Evolutionary conservation across 805 yeast genomes (phyloP), one percentile per base, ranked within the genome.

Genomic region (Wickerhamomyces hampshirensis): DNA sequence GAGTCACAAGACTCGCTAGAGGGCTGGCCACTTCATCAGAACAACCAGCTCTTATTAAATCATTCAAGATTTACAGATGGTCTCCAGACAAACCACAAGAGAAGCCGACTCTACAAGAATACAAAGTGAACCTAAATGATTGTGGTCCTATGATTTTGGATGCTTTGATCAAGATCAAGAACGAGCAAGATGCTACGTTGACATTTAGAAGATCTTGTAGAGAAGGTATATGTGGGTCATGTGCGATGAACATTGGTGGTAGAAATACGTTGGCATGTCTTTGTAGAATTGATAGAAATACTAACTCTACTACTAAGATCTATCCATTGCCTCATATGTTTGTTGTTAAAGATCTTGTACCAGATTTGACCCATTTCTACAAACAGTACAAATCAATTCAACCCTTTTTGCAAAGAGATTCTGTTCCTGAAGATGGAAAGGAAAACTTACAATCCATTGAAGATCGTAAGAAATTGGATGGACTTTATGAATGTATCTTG

Each of bases 241-340:
- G 98, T 72, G 98, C 98, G 51, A 93, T 93, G 98, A 93, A 93
- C 73, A 93, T 93, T 63, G 95, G 95, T 48, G 98, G 98, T 51
- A 75, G 84, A 63, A 93, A 93, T 75, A 93, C 98, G 23, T 75
- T 93, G 52, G 98, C 98, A 26, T 93, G 98, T 69, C 69, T 93
- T 51, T 88, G 97, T 72, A 82, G 86, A 64, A 88, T 93, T 56
- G 96, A 93, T 62, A 75, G 78, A 53, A 84, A 89, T 63, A 66
- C 71, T 23, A 47, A 77, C 43, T 84, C 83, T 65, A 84, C 80
- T 45, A 68, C 80, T 46, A 91, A 93, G 69, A 83, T 93, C 53
- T 93, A 93, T 63, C 98, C 98, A 37, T 73, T 93, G 55, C 98
- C 98, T 16, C 98, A 93, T 69, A 93, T 89, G 96, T 93, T 78